A percentile compares a stretch with the other conserved stretches of the same genome.
phyloP scores from a whole-genome alignment of 2,329 filamentous ascomycete species.

The Myriosclerotinia duriaeana region DNA sequence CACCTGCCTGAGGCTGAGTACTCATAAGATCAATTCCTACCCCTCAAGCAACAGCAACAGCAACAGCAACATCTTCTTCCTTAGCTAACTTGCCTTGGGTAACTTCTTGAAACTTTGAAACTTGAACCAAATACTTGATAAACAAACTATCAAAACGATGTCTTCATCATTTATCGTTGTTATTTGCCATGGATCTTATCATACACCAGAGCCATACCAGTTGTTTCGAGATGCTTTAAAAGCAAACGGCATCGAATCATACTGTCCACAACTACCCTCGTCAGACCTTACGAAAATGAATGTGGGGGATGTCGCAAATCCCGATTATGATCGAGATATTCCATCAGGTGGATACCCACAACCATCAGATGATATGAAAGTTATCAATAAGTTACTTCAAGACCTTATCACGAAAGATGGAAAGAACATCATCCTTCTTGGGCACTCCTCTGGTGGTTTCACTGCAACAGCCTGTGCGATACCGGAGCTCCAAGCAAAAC shows the following conservation, averaged over 20 bases:
- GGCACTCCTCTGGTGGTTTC: constrained; percentile 8
- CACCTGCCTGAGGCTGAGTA: background rate
- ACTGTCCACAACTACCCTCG: constrained; percentile 13
- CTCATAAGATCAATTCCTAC: background rate
- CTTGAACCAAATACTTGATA: background rate
- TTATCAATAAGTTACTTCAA: constrained; percentile 6
- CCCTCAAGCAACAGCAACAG: background rate
- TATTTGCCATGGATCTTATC: constrained; percentile 19
- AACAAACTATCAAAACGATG: background rate
- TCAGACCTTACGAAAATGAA: constrained; percentile 12
- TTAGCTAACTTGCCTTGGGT: background rate
- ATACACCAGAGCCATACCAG: constrained; percentile 14
- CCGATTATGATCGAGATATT: constrained; percentile 2
- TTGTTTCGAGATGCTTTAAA: background rate
- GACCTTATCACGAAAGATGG: background rate
- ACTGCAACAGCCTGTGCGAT: background rate
- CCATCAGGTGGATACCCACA: constrained; percentile 3
- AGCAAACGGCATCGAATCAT: background rate
- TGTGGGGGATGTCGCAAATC: background rate
- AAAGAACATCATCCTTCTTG: constrained; percentile 8
- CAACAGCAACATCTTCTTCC: background rate
- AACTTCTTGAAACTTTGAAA: background rate
- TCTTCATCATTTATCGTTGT: constrained; percentile 5
- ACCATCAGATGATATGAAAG: background rate
- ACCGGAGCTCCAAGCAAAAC: background rate